Base-by-base conservation (phyloP, 257 asterid genomes). In the Jasminum sambac region DNA sequence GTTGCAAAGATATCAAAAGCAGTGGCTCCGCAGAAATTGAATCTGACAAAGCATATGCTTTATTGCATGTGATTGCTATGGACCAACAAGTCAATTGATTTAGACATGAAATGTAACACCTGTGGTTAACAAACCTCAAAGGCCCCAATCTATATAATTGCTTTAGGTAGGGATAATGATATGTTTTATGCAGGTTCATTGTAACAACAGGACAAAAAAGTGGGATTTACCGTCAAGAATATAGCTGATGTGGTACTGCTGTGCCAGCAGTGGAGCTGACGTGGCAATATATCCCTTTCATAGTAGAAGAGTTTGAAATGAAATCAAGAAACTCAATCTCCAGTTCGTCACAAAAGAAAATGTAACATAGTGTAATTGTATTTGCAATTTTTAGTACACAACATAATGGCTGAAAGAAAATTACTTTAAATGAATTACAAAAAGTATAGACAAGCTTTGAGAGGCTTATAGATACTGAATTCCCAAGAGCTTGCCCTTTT, bases 11-110 rank as follows among this genome's bases (percentile, higher is more conserved):
- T 40, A 37, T 2, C 36, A 60, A 76, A 46, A 59, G 52, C 30
- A 43, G n/a, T 8, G 21, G 36, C 63, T 59, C 46, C 59, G 67
- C 69, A 66, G 75, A 64, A 6, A 23, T 26, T 66, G 70, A 71
- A 44, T 66, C 52, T 75, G 44, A 68, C 59, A 44, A 6, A 16
- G 13, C 63, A 36, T n/a, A n/a, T 7, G 37, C 50, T 43, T 43
- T 39, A 39, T 11, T 43, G n/a, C 50, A 11, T 55, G 30, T 9
- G 2, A 55, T 21, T 8, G 23, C 21, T 55, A 3, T 55, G 62
- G 36, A 14, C 36, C 62, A 55, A 55, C 36, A 21, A 55, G 62
- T 55, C 62, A 55, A 55, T 21, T 55, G 59, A 50, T 50, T 50
- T n/a, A n/a, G 59, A 50, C 59, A 50, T 50, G 59, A 50, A 50